Base-by-base conservation (phyloP, 148 eudicot species). In the Arctostaphylos glauca region DNA sequence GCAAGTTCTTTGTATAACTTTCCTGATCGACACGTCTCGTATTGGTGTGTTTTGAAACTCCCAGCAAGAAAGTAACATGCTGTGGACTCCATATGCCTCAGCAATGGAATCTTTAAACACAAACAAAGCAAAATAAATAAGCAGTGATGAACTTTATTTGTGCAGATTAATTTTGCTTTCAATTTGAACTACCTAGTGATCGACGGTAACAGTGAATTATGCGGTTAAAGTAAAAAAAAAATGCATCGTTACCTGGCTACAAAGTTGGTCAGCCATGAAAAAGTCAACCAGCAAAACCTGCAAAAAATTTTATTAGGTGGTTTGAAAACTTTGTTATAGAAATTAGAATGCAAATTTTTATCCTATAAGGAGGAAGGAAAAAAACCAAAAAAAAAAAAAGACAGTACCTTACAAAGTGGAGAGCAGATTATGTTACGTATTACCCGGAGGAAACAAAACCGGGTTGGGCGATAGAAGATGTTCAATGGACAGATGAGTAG, bases 221-320 rank as follows among this genome's bases (percentile, higher is more conserved):
- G 38, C 38, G 38, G 38, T 31, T 31, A 31, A 31, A 31, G 38
- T 31, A 31, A 31, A 31, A 31, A 31, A 31, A 1, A 31, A 31
- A 31, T 31, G 0, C 1, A 31, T 31, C 10, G 71, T 81, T 88
- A 96, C 99, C 99, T 96, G 99, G 88, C 99, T 96, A 68, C 97
- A 93, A 9, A 96, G 91, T 88, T 96, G 99, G 85, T 96, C 99
- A 70, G 99, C 99, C 99, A 96, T 96, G 92, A 94, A 96, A 71
- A 96, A 96, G 83, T 96, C 99, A 16, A 96, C 97, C 91, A 96
- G 85, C 86, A 96, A 78, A 87, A 96, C 98, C 98, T 95, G 86
- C 79, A 62, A 78, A 48, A 79, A 50, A 21, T 23, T 25, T 12
- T 0, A 13, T 49, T 10, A 23, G 58, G 6, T 50, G 54, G 1